Base-by-base conservation (phyloP, 345 rosid species). In the Gossypium raimondii region DNA sequence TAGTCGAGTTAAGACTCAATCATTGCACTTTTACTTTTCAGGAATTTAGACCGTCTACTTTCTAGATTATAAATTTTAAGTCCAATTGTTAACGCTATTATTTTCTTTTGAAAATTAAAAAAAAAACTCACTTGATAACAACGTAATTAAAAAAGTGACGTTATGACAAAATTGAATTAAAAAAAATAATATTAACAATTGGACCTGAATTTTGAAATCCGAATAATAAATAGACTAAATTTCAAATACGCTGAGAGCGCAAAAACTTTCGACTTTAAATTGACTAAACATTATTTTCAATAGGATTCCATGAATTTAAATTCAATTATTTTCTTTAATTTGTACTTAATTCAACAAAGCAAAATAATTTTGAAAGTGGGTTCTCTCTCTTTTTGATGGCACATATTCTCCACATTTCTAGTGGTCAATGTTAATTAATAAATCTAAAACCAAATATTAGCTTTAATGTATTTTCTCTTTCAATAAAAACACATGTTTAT, bases 361-460 rank as follows among this genome's bases (percentile, higher is more conserved):
- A 48, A 48, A 48, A 24, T 24, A 48, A 43, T 5, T 5, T 34
- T 34, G 41, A 68, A 41, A 50, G 7, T 25, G 44, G 43, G 43
- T 50, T 48, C 57, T 66, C 11, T 11, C 2, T 65, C 5, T 29
- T 34, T 22, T 67, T 50, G 2, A 7, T 53, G 64, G 34, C 51
- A 59, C 55, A 44, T 44, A 57, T 58, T 59, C 44, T 43, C 14
- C 48, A 63, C 67, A 73, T 56, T 55, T 77, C 38, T 50, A 53
- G 24, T 51, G 20, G 45, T 27, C 44, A 69, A 51, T 16, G 45
- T 57, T 57, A 10, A 57, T 57, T 57, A 57, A 57, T 57, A 53
- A 17, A 17, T 53, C 41, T 5, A 4, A 34, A 34, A 34, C n/a
- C 58, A 17, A 53, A 56, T 56, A 18, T 56, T 56, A 56, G 12